phyloP scores from a whole-genome alignment of 2,329 filamentous ascomycete species.

The Gnomoniopsis sp. region DNA sequence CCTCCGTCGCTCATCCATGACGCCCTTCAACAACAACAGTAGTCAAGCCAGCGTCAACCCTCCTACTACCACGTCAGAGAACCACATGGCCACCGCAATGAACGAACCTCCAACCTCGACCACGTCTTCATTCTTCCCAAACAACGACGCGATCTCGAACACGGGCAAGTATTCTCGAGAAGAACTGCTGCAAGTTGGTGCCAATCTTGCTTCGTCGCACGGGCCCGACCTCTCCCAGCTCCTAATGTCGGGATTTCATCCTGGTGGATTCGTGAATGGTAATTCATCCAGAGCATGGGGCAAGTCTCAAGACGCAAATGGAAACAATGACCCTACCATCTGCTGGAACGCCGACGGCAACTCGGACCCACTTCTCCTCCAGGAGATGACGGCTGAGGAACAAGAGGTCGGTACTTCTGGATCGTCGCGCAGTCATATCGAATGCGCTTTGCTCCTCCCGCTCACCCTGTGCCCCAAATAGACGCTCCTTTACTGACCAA shows the following conservation, averaged over 20 bases:
- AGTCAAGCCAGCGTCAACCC: constrained; percentile 18
- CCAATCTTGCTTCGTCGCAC: constrained; percentile 47
- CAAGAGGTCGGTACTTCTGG: constrained; percentile 46
- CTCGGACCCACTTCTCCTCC: constrained; percentile 67
- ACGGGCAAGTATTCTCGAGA: constrained; percentile 69
- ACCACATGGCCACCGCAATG: constrained; percentile 16
- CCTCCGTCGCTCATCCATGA: constrained; percentile 61
- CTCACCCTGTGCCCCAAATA: constrained; percentile 1
- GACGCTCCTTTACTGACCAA: constrained; percentile 23
- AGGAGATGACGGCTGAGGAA: constrained; percentile 64
- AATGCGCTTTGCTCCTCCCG: background rate
- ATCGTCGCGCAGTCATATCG: background rate
- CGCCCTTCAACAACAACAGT: constrained; percentile 39
- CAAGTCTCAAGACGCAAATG: constrained; percentile 69
- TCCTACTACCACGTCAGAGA: constrained; percentile 16
- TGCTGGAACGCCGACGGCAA: constrained; percentile 81
- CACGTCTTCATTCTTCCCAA: constrained; percentile 5
- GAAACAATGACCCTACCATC: constrained; percentile 77
- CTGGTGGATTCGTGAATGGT: constrained; percentile 63
- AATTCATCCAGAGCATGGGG: constrained; percentile 66
- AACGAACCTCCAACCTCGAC: constrained; percentile 8
- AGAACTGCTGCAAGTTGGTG: constrained; percentile 73
- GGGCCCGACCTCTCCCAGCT: constrained; percentile 56
- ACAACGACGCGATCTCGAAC: constrained; percentile 31
- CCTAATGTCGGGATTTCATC: constrained; percentile 76